Evolutionary conservation across 2,329 filamentous ascomycete species (phyloP).

Genomic region (Chaetomium strumarium): DNA sequence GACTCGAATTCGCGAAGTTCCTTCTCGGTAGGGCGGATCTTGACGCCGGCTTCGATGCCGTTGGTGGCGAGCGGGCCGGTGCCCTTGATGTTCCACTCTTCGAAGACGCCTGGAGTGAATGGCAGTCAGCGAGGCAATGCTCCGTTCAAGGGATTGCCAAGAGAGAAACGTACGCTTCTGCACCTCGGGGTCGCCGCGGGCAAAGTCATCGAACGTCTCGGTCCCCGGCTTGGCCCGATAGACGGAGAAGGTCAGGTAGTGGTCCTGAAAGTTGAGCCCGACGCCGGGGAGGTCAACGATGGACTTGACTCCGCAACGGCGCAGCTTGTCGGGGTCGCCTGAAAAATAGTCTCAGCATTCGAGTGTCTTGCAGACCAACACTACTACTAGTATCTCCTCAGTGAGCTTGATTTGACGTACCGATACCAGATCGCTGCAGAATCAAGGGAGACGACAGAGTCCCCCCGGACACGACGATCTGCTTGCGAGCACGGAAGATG

Average conservation of each 20-base stretch:
- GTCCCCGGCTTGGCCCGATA: slow-evolving; percentile 68
- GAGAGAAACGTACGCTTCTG: slow-evolving; percentile 51
- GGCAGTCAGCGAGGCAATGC: slow-evolving; percentile 5
- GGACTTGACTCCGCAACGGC: slow-evolving; percentile 43
- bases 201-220: slow-evolving; percentile 76
- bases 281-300: slow-evolving; percentile 47
- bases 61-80: slow-evolving; percentile 74
- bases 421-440: slow-evolving; percentile 69
- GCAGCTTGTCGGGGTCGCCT: slow-evolving; percentile 66
- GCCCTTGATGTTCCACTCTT: slow-evolving; percentile 74
- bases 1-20: slow-evolving; percentile 63
- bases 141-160: background rate
- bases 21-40: slow-evolving; percentile 63
- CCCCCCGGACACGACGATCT: slow-evolving; percentile 67
- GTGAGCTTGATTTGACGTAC: slow-evolving; percentile 22
- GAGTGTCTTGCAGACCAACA: no score
- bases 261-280: slow-evolving; percentile 49
- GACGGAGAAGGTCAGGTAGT: slow-evolving; percentile 58
- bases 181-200: slow-evolving; percentile 63
- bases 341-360: slow-evolving; percentile 3
- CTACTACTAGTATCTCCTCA: background rate
- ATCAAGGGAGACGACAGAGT: slow-evolving; percentile 69
- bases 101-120: slow-evolving; percentile 52
- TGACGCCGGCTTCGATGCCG: slow-evolving; percentile 74
- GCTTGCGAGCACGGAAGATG: slow-evolving; percentile 63